Evolutionary conservation across 208 protist genomes (phyloP).

Genomic region (Leishmania mexicana): DNA sequence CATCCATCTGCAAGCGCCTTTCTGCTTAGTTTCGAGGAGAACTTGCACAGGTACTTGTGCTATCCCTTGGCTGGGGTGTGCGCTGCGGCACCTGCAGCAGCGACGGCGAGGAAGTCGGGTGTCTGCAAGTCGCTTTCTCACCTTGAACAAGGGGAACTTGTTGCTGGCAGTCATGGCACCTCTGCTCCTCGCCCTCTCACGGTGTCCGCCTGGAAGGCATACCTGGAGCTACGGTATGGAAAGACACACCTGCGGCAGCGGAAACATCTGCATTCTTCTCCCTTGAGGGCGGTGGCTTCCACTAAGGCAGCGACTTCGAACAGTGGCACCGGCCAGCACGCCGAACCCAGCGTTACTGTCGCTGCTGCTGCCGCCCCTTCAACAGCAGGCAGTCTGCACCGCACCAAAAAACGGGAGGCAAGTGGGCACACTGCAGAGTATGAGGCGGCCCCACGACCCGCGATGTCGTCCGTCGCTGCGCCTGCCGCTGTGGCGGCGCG

Average conservation of each 20-base stretch:
- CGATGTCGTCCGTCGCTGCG: neutral
- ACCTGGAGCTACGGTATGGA: constrained; percentile 26
- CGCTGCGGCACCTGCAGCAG: neutral
- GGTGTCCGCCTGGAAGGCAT: constrained; percentile 10
- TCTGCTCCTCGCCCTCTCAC: constrained; percentile 5
- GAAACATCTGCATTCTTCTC: neutral
- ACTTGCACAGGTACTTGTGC: constrained; percentile 19
- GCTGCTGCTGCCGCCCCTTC: neutral
- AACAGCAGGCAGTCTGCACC: neutral
- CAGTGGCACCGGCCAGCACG: neutral
- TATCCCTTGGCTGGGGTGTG: constrained; percentile 28
- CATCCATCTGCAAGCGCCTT: neutral
- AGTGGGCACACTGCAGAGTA: neutral
- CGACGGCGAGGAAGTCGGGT: neutral
- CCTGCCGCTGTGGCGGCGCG: neutral
- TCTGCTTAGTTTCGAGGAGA: constrained; percentile 6
- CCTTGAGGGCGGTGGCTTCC: neutral
- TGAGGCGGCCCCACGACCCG: neutral
- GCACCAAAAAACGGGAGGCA: neutral
- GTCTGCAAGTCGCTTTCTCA: neutral
- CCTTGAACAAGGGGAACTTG: neutral
- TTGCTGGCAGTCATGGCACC: neutral
- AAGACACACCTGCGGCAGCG: neutral
- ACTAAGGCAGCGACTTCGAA: neutral
- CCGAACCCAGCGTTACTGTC: neutral